Evolutionary conservation across 139 green algal species (phyloP).

Genomic region (Chlamydomonas applanata): DNA sequence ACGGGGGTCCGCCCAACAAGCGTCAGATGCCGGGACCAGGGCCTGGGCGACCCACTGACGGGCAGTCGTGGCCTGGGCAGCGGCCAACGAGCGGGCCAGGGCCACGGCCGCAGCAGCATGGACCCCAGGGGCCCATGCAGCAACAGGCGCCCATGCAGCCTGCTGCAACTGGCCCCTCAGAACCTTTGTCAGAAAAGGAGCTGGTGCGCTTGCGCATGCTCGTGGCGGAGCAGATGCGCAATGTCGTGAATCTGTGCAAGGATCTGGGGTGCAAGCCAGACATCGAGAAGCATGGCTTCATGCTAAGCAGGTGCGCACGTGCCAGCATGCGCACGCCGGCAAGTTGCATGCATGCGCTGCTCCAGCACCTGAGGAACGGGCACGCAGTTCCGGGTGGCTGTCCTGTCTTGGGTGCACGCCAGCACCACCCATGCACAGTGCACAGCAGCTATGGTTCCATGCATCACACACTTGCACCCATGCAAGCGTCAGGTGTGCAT

Average conservation of each 20-base stretch:
- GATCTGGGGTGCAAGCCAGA: background rate
- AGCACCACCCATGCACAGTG: too few species aligned
- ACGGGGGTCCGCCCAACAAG: too few species aligned
- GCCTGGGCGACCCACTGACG: background rate
- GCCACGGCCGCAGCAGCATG: background rate
- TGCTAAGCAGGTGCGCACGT: constrained; percentile 5
- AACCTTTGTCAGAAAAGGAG: constrained; percentile 1
- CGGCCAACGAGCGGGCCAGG: background rate
- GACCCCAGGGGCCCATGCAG: background rate
- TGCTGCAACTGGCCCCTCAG: background rate
- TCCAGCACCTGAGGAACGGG: too few species aligned
- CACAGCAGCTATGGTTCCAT: too few species aligned
- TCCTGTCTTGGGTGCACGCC: too few species aligned
- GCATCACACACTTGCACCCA: too few species aligned
- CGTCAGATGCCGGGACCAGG: too few species aligned
- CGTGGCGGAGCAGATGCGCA: constrained; percentile 9
- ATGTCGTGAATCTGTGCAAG: background rate
- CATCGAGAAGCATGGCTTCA: background rate
- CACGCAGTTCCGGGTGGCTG: too few species aligned
- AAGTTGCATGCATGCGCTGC: too few species aligned
- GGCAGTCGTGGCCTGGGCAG: too few species aligned
- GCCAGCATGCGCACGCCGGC: too few species aligned
- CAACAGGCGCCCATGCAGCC: background rate
- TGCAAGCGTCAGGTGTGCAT: too few species aligned
- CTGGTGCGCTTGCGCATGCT: background rate